Evolutionary conservation across 2,329 filamentous ascomycete species (phyloP), one percentile per base, ranked within the genome.

Genomic region (Cylindrodendrum hubeiense): DNA sequence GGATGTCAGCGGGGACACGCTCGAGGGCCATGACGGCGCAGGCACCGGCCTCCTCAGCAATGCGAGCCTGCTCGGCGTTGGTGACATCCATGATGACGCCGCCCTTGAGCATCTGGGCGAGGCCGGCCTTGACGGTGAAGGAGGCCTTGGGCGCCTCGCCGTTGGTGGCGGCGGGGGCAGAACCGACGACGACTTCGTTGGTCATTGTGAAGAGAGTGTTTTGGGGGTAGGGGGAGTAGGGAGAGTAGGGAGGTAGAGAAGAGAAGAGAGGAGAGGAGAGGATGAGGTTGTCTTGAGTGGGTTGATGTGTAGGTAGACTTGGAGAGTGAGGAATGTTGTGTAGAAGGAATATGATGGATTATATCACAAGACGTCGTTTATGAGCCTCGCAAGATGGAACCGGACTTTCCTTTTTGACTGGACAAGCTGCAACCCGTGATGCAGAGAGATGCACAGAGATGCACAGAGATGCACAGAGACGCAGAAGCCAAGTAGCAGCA

Each of bases 11-110:
- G 55, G 96, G 96, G 53, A 98, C 96, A 71, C 96, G 92, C 88
- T 98, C 96, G 67, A 99, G 91, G 41, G 96, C 96, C 96, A 99
- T 99, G 84, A 99, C 96, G 78, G 96, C 96, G 73, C 90, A 93
- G 67, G 96, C 96, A 68, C 96, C 96, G 67, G 96, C 95, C 80
- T 98, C 95, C 82, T 99, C 96, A 79, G 96, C 96, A 79, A 99
- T 98, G 83, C 93, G 93, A 68, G 96, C 95, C 86, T 97, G 95
- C 78, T 93, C 92, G 26, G 94, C 93, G 80, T 95, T 93, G 69
- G 97, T 94, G 63, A 98, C 96, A 82, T 99, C 96, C 96, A 99
- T 99, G 83, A 99, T 99, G 71, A 99, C 96, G 76, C 96, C 96
- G 79, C 96, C 96, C 87, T 98, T 98, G 82, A 98, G 86, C 96